A percentile compares a stretch with the other conserved stretches of the same genome.
Conservation (phyloP, 306 rosid genomes). For the Clitoria ternatea region DNA sequence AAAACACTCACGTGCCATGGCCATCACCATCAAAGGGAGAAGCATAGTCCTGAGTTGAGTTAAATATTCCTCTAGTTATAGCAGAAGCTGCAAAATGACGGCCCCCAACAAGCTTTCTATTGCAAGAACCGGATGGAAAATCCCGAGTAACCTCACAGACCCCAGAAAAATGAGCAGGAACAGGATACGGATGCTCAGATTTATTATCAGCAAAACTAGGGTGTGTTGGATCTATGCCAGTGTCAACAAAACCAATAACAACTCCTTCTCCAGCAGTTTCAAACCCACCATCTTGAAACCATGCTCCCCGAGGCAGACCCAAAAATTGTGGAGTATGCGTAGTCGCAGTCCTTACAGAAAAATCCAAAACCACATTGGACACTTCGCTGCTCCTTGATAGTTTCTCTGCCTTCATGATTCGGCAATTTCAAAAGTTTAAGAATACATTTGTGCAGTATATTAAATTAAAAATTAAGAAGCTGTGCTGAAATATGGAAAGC, state of each 20-base stretch:
- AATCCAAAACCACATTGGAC: conserved; percentile 79
- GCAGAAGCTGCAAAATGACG: conserved; percentile 99
- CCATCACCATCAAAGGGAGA: conserved; percentile 98
- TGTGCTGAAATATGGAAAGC: not conserved
- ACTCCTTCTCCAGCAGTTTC: conserved; percentile 87
- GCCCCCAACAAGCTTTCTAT: conserved; percentile 94
- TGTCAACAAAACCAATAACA: conserved; percentile 86
- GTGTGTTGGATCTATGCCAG: conserved; percentile 94
- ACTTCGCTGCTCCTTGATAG: conserved; percentile 83
- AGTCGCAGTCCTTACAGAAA: conserved; percentile 92
- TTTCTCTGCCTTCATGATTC: conserved; percentile 60
- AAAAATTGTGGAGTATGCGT: conserved; percentile 91
- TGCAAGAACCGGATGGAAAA: conserved; percentile 98
- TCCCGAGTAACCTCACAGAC: conserved; percentile 92
- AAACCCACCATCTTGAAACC: conserved; percentile 83
- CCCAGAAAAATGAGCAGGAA: conserved; percentile 85
- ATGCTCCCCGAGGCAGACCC: conserved; percentile 93
- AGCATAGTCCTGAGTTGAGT: conserved; percentile 80
- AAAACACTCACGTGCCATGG: conserved; percentile 94
- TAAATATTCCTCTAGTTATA: conserved; percentile 92
- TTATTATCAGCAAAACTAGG: conserved; percentile 67
- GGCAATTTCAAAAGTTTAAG: conserved; percentile 22
- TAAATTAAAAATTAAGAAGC: not conserved
- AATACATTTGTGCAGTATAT: not conserved
- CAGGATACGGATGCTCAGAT: conserved; percentile 52